Conservation (phyloP, 2,329 filamentous ascomycete genomes). For the Bipolaris zeicola region DNA sequence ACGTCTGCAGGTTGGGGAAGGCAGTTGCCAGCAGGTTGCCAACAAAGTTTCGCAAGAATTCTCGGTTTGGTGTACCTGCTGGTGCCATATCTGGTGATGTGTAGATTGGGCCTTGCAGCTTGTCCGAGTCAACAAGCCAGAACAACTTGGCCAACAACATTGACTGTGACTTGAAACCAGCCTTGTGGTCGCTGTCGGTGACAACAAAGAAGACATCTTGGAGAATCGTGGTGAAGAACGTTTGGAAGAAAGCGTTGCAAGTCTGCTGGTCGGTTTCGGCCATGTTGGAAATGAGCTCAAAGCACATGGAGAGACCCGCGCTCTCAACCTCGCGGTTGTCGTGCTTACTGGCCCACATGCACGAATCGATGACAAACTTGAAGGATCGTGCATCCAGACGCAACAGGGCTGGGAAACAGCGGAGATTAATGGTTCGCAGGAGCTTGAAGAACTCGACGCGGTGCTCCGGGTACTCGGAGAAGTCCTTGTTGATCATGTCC, state of each 20-base stretch:
- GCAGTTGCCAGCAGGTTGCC: conserved; percentile 83
- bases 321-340: conserved; percentile 98
- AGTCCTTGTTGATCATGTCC: conserved; percentile 99
- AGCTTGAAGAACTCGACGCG: conserved; percentile 99
- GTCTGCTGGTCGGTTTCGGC: conserved; percentile 86
- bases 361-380: conserved; percentile 99
- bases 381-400: conserved; percentile 96
- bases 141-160: conserved; percentile 94
- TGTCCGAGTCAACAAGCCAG: conserved; percentile 87
- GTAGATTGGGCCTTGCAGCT: conserved; percentile 93
- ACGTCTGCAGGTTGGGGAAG: conserved; percentile 91
- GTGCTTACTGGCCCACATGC: conserved; percentile 99
- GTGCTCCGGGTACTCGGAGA: conserved; percentile 98
- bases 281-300: conserved; percentile 97
- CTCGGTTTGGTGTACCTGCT: conserved; percentile 82
- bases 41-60: conserved; percentile 89
- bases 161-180: conserved; percentile 97
- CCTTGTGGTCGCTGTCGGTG: conserved; percentile 97
- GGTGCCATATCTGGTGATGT: conserved; percentile 76
- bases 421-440: conserved; percentile 90
- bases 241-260: conserved; percentile 94
- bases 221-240: conserved; percentile 92
- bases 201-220: conserved; percentile 99
- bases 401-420: conserved; percentile 93
- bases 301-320: conserved; percentile 95